A percentile compares a stretch with the other conserved stretches of the same genome.
Evolutionary conservation across 345 rosid genomes (phyloP).

Genomic region (Dovyalis caffra): DNA sequence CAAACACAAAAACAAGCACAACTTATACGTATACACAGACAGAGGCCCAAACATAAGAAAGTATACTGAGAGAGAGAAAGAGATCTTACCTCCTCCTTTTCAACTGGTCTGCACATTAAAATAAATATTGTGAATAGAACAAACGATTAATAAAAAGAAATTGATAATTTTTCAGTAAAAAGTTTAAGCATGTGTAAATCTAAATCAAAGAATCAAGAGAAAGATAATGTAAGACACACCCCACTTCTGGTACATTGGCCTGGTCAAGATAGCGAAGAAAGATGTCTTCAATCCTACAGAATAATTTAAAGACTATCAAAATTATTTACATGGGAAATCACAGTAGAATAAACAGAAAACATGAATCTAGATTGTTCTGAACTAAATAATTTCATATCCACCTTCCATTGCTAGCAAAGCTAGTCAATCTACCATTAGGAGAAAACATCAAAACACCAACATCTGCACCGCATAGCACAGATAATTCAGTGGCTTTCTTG

Average conservation of each 20-base stretch:
- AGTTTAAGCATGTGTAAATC: not conserved
- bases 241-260: not conserved
- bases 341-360: not conserved
- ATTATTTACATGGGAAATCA: not conserved
- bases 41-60: not conserved
- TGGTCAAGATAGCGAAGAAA: not conserved
- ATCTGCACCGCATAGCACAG: slow-evolving; percentile 80
- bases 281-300: not conserved
- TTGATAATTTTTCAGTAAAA: not conserved
- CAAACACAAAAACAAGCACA: not conserved
- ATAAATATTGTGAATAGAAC: not conserved
- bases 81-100: not conserved
- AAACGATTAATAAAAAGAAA: not conserved
- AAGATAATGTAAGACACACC: not conserved
- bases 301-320: not conserved
- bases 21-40: not conserved
- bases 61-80: not conserved
- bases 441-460: slow-evolving; percentile 86
- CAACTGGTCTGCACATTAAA: not conserved
- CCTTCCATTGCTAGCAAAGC: not conserved
- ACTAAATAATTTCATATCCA: not conserved
- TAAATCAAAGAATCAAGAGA: not conserved
- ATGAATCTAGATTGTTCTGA: not conserved
- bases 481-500: slow-evolving; percentile 89
- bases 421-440: slow-evolving; percentile 31